Evolutionary conservation across 495 filamentous ascomycete genomes (phyloP), one percentile per base, ranked within the genome.

Genomic region (Podospora pseudoanserina): DNA sequence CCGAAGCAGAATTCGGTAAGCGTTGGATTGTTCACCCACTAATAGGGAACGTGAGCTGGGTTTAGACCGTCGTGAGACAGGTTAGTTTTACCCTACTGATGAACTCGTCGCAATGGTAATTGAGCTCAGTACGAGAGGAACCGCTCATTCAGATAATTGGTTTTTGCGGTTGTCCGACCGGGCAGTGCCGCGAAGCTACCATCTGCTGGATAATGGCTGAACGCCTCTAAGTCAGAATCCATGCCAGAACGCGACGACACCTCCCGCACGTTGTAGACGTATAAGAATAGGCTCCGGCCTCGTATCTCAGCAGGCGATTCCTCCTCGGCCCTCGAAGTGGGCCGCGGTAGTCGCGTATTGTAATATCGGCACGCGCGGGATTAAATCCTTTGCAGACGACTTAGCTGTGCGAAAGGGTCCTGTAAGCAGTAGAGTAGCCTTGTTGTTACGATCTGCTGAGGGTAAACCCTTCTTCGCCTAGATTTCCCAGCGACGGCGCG

Each of bases 121-220:
- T 87, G 77, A 85, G 84, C 83, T 88, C 86, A 88, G 84, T 88
- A 87, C 83, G 86, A 87, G 85, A 88, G 85, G 83, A 89, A 88
- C 85, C 81, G 82, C 82, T 85, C 77, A 87, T 88, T 89, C 84
- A 85, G 83, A 88, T 88, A 88, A 86, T 88, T 88, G 83, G 85
- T 88, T 87, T 88, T 85, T 88, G 83, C 84, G 83, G 84, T 83
- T 88, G 83, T 88, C 85, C 79, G 85, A 87, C 84, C 79, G 81
- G 84, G 84, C 83, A 88, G 81, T 88, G 84, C 83, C 80, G 79
- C 81, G 81, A 82, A 73, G 79, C 78, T 81, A 82, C 78, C 75
- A 87, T 88, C 83, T 86, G 85, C 85, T 84, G 84, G 84, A 87
- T 87, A 85, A 88, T 87, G 81, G 84, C 84, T 88, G 83, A 88